These are phyloP conservation scores for Russula lepida DNA, from an alignment of 768 basidiomycete genomes.

Conservation along the genomic window DNA sequence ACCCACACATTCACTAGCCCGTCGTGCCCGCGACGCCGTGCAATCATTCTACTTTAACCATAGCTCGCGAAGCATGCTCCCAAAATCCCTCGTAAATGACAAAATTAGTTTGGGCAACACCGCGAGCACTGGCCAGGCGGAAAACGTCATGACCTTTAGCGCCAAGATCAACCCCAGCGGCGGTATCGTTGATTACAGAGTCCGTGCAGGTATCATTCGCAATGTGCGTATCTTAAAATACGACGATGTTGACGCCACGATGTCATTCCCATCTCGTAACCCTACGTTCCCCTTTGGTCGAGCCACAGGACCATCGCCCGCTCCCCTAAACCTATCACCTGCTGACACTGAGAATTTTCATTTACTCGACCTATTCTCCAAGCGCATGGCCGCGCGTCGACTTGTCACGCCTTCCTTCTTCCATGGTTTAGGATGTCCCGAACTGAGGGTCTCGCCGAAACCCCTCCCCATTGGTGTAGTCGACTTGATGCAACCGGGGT, in stretches of 20 bases:
- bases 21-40: conserved; percentile 43
- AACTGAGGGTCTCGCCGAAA: conserved; percentile 25
- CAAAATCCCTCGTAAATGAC: conserved; percentile 43
- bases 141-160: conserved; percentile 75
- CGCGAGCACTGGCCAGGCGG: conserved; percentile 29
- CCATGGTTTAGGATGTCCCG: not conserved
- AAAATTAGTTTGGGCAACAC: conserved; percentile 41
- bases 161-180: conserved; percentile 53
- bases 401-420: not conserved
- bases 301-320: conserved; percentile 3
- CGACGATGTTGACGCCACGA: conserved; percentile 47
- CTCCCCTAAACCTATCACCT: conserved; percentile 5
- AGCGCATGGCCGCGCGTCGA: conserved; percentile 9
- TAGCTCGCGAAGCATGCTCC: conserved; percentile 65
- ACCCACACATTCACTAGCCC: conserved; percentile 54
- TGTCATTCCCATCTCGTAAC: conserved; percentile 27
- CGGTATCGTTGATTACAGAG: conserved; percentile 57
- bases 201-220: conserved; percentile 65
- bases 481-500: conserved; percentile 9
- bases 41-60: conserved; percentile 59
- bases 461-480: conserved; percentile 15
- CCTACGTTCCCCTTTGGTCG: conserved; percentile 39
- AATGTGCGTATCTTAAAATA: conserved; percentile 63
- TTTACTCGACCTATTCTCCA: conserved; percentile 26
- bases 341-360: conserved; percentile 25